Evolutionary conservation across 1,139 yeast species (phyloP).

Genomic region (Hanseniaspora gamundiae): DNA sequence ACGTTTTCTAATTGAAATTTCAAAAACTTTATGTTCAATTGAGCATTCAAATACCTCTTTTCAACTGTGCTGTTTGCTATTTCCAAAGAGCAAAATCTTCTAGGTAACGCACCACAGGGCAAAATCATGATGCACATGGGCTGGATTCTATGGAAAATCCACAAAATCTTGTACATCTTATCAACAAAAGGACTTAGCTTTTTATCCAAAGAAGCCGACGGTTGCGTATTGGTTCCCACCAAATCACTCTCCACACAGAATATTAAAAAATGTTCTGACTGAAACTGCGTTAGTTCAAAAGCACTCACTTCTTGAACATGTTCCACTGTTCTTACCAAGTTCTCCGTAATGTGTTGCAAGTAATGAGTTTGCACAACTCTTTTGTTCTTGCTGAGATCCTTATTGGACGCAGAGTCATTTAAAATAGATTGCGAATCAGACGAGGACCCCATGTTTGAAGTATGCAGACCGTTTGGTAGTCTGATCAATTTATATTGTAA

Average conservation of each 20-base stretch:
- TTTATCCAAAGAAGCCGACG: constrained; percentile 13
- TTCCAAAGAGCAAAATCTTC: constrained; percentile 44
- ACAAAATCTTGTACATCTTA: constrained; percentile 56
- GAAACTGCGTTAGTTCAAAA: constrained; percentile 75
- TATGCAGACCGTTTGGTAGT: constrained; percentile 25
- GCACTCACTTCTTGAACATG: constrained; percentile 84
- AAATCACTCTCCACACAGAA: constrained; percentile 79
- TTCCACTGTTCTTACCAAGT: constrained; percentile 71
- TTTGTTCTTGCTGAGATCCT: constrained; percentile 4
- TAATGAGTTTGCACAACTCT: constrained; percentile 40
- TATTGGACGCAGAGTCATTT: background rate
- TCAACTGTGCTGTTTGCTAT: constrained; percentile 91
- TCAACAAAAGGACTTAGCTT: constrained; percentile 51
- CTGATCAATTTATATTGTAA: constrained; percentile 55
- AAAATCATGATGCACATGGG: constrained; percentile 75
- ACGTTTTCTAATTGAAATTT: constrained; percentile 40
- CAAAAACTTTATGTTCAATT: constrained; percentile 62
- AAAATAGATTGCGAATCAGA: background rate
- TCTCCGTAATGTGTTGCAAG: constrained; percentile 57
- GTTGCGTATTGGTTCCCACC: constrained; percentile 26
- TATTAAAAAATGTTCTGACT: constrained; percentile 67
- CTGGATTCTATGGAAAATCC: constrained; percentile 55
- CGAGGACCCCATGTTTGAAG: constrained; percentile 18
- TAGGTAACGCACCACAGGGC: constrained; percentile 71
- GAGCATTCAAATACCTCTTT: constrained; percentile 66